Evolutionary conservation across 192 early-diverging fungal species (phyloP).

Genomic region (Podila horticola): DNA sequence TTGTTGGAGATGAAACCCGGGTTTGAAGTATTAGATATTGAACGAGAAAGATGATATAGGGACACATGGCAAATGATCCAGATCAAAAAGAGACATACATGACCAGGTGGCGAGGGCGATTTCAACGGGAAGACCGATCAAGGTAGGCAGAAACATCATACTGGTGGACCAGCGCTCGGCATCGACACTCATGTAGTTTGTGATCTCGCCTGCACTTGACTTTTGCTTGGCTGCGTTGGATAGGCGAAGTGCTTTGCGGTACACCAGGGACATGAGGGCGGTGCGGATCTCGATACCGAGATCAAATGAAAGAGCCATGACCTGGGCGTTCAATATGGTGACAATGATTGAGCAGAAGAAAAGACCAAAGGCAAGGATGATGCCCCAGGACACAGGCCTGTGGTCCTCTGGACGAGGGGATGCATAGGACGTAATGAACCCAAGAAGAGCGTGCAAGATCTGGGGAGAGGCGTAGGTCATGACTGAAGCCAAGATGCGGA

Average conservation of each 20-base stretch:
- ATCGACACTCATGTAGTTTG: slow-evolving; percentile 51
- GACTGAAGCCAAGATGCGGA: slow-evolving; percentile 19
- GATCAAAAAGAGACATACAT: background rate
- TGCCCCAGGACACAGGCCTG: slow-evolving; percentile 19
- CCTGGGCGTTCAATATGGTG: slow-evolving; percentile 21
- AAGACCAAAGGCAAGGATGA: slow-evolving; percentile 42
- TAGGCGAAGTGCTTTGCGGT: slow-evolving; percentile 39
- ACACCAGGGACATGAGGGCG: slow-evolving; percentile 48
- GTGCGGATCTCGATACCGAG: slow-evolving; percentile 34
- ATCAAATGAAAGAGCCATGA: slow-evolving; percentile 3
- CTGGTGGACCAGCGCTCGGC: slow-evolving; percentile 29
- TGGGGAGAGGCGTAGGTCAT: slow-evolving; percentile 34
- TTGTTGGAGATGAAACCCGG: background rate
- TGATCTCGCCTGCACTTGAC: slow-evolving; percentile 45
- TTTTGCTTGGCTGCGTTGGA: slow-evolving; percentile 31
- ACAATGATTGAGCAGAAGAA: slow-evolving; percentile 23
- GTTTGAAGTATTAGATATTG: too few species aligned
- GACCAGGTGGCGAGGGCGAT: slow-evolving; percentile 8
- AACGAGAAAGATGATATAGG: too few species aligned
- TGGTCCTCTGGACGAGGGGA: slow-evolving; percentile 4
- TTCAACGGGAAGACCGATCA: slow-evolving; percentile 13
- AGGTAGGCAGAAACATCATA: background rate
- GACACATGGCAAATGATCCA: too few species aligned
- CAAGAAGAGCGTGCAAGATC: slow-evolving; percentile 33
- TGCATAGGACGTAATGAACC: slow-evolving; percentile 27